These are phyloP conservation scores for Glarea lozoyensis DNA, from an alignment of 495 filamentous ascomycete species.

Conservation along the genomic window DNA sequence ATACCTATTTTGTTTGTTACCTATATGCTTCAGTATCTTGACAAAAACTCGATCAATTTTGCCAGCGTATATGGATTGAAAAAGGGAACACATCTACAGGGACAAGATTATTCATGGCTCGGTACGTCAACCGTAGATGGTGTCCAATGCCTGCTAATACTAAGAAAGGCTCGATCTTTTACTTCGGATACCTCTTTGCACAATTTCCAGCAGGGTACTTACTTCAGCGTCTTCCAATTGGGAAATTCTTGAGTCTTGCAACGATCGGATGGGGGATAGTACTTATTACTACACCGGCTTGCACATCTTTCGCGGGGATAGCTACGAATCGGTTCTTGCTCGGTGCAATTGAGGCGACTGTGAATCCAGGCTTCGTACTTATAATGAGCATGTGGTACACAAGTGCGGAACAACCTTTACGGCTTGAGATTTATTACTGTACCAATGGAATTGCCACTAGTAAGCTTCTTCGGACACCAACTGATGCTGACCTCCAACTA, in stretches of 20 bases:
- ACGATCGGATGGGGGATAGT: conserved; percentile 18
- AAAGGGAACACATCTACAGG: conserved; percentile 38
- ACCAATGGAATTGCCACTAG: conserved; percentile 32
- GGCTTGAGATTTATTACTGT: conserved; percentile 35
- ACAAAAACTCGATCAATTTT: conserved; percentile 52
- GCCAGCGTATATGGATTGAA: conserved; percentile 50
- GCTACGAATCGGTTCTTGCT: conserved; percentile 30
- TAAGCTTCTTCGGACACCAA: too few relatives aligned
- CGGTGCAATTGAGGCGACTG: conserved; percentile 39
- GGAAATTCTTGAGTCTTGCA: conserved; percentile 29
- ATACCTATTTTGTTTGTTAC: conserved; percentile 48
- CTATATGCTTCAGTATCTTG: conserved; percentile 48
- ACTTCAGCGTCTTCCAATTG: conserved; percentile 39
- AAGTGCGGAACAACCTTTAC: conserved; percentile 43
- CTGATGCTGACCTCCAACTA: too few relatives aligned
- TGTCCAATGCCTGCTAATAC: too few relatives aligned
- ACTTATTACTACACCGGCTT: conserved; percentile 15
- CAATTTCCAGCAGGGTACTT: conserved; percentile 41
- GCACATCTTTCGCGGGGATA: conserved; percentile 31
- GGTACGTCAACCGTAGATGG: conserved; percentile 7
- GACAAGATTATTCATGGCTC: conserved; percentile 50
- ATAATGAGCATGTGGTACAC: conserved; percentile 54
- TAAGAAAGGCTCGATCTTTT: conserved; percentile 21
- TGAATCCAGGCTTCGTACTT: conserved; percentile 54
- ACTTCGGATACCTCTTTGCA: conserved; percentile 31